Percentiles rank a stretch among this genome's conserved stretches.
phyloP scores from a whole-genome alignment of 345 rosid genomes.

The Syzygium aqueum region DNA sequence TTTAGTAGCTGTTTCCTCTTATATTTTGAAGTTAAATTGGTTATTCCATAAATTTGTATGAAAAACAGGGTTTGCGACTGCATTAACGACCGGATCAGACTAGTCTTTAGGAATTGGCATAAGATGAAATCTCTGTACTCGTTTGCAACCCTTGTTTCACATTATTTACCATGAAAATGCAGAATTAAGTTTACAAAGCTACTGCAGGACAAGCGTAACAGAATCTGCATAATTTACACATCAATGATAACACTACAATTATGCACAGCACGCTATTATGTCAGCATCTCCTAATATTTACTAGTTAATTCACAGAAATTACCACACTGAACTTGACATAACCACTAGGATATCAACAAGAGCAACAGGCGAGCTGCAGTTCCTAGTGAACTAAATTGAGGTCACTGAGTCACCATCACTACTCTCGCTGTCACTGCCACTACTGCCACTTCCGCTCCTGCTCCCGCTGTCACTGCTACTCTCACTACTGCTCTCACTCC shows the following conservation, averaged over 20 bases:
- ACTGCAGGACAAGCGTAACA: not conserved
- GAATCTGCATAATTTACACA: not conserved
- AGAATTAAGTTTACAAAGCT: not conserved
- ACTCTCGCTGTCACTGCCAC: conserved; percentile 22
- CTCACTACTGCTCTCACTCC: conserved; percentile 35
- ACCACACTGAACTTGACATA: not conserved
- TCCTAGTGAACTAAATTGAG: conserved; percentile 15
- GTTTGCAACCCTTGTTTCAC: not conserved
- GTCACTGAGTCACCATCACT: conserved; percentile 22
- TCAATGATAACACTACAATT: not conserved
- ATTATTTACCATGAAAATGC: not conserved
- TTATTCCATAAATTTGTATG: not conserved
- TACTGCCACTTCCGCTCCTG: conserved; percentile 19
- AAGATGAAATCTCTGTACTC: not conserved
- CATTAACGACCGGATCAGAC: not conserved
- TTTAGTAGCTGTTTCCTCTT: not conserved
- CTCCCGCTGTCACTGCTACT: conserved; percentile 33
- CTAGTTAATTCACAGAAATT: not conserved
- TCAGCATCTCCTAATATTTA: not conserved
- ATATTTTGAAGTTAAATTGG: not conserved
- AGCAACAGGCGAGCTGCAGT: not conserved
- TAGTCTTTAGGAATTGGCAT: not conserved
- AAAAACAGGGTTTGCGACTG: not conserved
- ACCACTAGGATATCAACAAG: not conserved
- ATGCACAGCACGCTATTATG: not conserved